Conservation (phyloP, 331 rosid species). For the Quercus phellos region DNA sequence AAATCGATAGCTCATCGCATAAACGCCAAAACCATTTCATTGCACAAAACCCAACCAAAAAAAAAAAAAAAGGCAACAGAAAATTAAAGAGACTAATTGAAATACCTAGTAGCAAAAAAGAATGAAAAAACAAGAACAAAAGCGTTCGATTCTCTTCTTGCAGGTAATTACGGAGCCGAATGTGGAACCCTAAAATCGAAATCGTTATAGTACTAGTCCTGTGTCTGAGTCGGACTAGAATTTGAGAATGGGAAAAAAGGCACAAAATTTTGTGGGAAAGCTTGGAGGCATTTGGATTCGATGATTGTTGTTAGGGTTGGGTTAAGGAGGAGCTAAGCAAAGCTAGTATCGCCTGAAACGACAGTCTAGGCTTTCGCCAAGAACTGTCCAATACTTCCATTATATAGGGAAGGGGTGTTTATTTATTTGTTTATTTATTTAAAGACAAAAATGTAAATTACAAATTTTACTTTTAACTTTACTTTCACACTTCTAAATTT, state of each 20-base stretch:
- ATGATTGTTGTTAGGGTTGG: conserved; percentile 3
- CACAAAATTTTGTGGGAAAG: background rate
- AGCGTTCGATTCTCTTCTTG: background rate
- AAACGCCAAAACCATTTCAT: background rate
- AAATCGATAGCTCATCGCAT: background rate
- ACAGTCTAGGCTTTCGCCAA: background rate
- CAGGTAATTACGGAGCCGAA: background rate
- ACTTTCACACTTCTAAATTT: no score
- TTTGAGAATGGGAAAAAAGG: background rate
- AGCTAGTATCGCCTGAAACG: background rate
- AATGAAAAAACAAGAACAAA: no score
- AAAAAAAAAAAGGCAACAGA: background rate
- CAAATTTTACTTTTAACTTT: no score
- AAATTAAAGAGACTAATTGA: background rate
- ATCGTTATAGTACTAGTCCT: background rate
- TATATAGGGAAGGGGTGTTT: no score
- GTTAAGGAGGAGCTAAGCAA: background rate
- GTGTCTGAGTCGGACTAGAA: background rate
- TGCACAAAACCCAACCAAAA: background rate
- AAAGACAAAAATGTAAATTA: no score
- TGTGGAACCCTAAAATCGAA: background rate
- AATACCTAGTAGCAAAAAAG: conserved; percentile 13
- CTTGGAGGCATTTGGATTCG: background rate
- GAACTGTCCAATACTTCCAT: background rate
- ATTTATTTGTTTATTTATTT: no score